phyloP scores from a whole-genome alignment of 2,329 filamentous ascomycete species.

The Exserohilum rostratum region DNA sequence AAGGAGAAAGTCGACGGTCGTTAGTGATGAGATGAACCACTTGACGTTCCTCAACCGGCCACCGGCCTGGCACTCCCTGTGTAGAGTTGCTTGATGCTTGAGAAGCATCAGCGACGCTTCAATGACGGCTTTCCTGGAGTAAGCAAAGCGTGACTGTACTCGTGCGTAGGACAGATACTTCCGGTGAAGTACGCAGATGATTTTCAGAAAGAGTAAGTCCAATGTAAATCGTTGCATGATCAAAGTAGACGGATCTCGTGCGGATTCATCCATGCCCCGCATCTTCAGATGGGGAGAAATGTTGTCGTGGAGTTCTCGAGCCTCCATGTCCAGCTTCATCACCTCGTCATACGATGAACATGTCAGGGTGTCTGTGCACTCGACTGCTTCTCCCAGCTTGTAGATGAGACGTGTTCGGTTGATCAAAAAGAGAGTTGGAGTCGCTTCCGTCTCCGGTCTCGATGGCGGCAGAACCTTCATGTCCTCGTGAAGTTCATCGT shows the following conservation, averaged over 20 bases:
- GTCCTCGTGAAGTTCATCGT: slow-evolving; percentile 76
- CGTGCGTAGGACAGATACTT: slow-evolving; percentile 79
- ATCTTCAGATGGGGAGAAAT: slow-evolving; percentile 82
- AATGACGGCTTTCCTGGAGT: slow-evolving; percentile 82
- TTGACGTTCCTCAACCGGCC: slow-evolving; percentile 75
- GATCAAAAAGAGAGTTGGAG: slow-evolving; percentile 80
- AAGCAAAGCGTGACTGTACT: slow-evolving; percentile 79
- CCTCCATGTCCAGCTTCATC: slow-evolving; percentile 64
- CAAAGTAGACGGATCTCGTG: slow-evolving; percentile 69
- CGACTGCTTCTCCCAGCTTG: slow-evolving; percentile 74
- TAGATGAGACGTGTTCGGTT: slow-evolving; percentile 71
- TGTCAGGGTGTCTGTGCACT: slow-evolving; percentile 66
- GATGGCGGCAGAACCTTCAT: slow-evolving; percentile 71
- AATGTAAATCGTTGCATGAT: slow-evolving; percentile 85
- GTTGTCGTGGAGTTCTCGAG: slow-evolving; percentile 64
- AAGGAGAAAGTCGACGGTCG: slow-evolving; percentile 83
- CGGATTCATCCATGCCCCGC: slow-evolving; percentile 73
- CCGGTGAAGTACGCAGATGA: slow-evolving; percentile 85
- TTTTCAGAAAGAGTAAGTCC: slow-evolving; percentile 86
- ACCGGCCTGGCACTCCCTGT: slow-evolving; percentile 73
- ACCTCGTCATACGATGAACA: slow-evolving; percentile 68
- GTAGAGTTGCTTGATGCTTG: slow-evolving; percentile 74
- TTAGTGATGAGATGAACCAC: slow-evolving; percentile 80
- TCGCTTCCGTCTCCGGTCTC: slow-evolving; percentile 71
- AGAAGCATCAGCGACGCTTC: slow-evolving; percentile 86